phyloP scores from a whole-genome alignment of 495 filamentous ascomycete genomes.

The Aspergillus kassunensis region DNA sequence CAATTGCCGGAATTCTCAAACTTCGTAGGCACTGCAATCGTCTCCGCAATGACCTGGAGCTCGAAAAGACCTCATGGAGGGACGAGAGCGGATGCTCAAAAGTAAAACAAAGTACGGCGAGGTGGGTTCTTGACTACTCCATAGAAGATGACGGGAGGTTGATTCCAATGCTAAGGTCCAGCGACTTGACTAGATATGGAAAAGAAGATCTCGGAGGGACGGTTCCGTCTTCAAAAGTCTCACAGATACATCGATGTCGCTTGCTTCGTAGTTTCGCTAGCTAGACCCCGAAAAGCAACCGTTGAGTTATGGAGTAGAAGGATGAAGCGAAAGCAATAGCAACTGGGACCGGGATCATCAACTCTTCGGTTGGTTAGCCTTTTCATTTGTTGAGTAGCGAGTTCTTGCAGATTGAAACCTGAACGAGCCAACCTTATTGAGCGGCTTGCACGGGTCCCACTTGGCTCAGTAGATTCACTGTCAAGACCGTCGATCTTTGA shows the following conservation, averaged over 20 bases:
- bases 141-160: too few relatives aligned
- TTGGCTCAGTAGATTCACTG: conserved; percentile 1
- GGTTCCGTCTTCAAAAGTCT: conserved; percentile 6
- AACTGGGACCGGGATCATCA: not conserved
- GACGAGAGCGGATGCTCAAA: too few relatives aligned
- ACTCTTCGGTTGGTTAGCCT: not conserved
- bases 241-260: not conserved
- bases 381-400: not conserved
- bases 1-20: not conserved
- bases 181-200: not conserved
- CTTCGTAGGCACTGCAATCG: not conserved
- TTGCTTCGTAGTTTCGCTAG: too few relatives aligned
- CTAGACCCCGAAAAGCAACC: not conserved
- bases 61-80: not conserved
- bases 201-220: not conserved
- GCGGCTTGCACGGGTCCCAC: not conserved
- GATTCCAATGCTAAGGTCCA: not conserved
- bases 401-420: not conserved
- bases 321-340: not conserved
- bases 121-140: too few relatives aligned
- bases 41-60: conserved; percentile 1
- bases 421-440: conserved; percentile 6
- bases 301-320: not conserved
- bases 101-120: not conserved
- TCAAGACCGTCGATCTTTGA: not conserved